These are phyloP conservation scores for Sambucus nigra DNA, from an alignment of 129 eudicot genomes.

Conservation along the genomic window DNA sequence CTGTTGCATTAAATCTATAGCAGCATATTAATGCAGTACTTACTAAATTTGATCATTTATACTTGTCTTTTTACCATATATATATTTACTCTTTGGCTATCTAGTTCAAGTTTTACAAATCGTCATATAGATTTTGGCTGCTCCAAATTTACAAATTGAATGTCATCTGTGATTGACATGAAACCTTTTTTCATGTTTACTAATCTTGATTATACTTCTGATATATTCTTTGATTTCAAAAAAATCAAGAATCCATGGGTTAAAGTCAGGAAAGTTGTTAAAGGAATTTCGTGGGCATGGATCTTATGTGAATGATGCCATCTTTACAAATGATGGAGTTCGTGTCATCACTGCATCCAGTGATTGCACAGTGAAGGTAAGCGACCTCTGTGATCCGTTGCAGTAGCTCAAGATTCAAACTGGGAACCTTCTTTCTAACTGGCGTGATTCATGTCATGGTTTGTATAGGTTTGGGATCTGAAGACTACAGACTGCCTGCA, in stretches of 20 bases:
- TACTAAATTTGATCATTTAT: not conserved
- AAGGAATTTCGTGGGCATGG: conserved; percentile 98
- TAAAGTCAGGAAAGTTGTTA: conserved; percentile 80
- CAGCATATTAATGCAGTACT: not conserved
- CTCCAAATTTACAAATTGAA: no score
- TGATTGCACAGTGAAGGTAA: conserved; percentile 93
- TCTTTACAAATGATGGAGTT: conserved; percentile 75
- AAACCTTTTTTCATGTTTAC: conserved; percentile 1
- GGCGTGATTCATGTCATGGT: not conserved
- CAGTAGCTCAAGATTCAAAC: not conserved
- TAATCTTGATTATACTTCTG: conserved; percentile 1
- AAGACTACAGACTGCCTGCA: conserved; percentile 85
- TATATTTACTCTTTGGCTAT: not conserved
- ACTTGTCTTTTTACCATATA: not conserved
- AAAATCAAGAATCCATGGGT: conserved; percentile 78
- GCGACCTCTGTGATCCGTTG: conserved; percentile 8
- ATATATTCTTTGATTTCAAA: not conserved
- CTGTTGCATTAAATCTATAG: not conserved
- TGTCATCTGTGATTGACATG: no score
- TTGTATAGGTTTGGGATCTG: conserved; percentile 76
- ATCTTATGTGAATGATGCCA: conserved; percentile 93
- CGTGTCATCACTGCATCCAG: conserved; percentile 93
- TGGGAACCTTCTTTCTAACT: conserved; percentile 11
- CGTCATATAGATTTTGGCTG: not conserved
- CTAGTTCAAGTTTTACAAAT: not conserved